Evolutionary conservation across 768 basidiomycete species (phyloP).

Genomic region (Hydnomerulius pinastri): DNA sequence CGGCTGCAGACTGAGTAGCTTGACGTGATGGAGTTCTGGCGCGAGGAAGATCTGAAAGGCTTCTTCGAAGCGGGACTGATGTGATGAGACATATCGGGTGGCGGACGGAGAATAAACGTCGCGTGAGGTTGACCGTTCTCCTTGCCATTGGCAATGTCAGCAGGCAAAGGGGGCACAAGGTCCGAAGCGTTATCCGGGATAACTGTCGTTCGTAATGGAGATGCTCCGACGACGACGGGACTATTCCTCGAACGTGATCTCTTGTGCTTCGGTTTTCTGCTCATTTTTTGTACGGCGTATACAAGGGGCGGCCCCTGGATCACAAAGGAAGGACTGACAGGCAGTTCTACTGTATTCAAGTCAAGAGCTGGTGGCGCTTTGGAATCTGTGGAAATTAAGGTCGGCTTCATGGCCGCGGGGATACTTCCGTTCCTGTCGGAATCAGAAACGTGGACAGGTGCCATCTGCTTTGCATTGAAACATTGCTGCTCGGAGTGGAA

Average conservation of each 20-base stretch:
- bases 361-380: neutral
- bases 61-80: neutral
- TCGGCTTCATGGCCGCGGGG: neutral
- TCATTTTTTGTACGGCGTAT: constrained; percentile 4
- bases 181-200: neutral
- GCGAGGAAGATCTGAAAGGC: constrained; percentile 16
- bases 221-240: constrained; percentile 8
- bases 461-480: neutral
- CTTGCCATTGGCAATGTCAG: neutral
- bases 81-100: neutral
- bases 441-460: neutral
- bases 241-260: constrained; percentile 14
- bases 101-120: neutral
- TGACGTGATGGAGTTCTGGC: neutral
- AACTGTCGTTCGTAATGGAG: constrained; percentile 1
- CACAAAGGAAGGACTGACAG: neutral
- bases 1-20: neutral
- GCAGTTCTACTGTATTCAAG: neutral
- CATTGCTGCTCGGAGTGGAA: constrained; percentile 4
- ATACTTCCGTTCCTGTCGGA: neutral
- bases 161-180: neutral
- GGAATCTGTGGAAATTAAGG: neutral
- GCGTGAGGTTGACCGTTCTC: neutral
- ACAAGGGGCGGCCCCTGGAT: neutral
- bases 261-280: constrained; percentile 1